Evolutionary conservation across 2,329 filamentous ascomycete species (phyloP).

Genomic region (Venturia pyrina): DNA sequence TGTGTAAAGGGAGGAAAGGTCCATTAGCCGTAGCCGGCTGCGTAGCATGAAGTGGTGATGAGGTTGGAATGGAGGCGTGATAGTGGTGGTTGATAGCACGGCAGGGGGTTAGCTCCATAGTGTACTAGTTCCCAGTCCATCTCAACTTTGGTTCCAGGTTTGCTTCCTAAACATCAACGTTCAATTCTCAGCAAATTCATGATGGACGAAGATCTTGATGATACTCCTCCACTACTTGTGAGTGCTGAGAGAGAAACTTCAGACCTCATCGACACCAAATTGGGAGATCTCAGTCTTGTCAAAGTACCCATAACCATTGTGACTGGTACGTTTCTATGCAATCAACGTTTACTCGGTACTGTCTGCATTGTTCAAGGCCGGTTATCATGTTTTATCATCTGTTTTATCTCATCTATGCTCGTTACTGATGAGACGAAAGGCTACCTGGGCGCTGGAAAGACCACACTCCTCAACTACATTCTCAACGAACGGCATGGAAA

Average conservation of each 20-base stretch:
- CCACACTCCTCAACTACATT: constrained; percentile 91
- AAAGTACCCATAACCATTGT: constrained; percentile 82
- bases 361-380: neutral
- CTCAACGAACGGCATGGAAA: constrained; percentile 91
- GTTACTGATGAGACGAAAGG: constrained; percentile 40
- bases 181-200: neutral
- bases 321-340: constrained; percentile 45
- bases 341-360: neutral
- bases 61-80: neutral
- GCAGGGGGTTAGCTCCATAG: neutral
- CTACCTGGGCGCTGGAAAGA: constrained; percentile 92
- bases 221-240: constrained; percentile 51
- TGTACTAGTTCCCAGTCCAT: neutral
- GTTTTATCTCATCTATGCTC: neutral
- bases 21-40: neutral
- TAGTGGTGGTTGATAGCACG: neutral
- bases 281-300: constrained; percentile 40
- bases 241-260: constrained; percentile 34
- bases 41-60: neutral
- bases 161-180: neutral
- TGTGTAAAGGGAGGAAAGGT: neutral
- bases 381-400: neutral
- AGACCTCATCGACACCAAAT: constrained; percentile 24
- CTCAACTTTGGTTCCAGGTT: neutral
- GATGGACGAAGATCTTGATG: constrained; percentile 48